Evolutionary conservation across 2,329 filamentous ascomycete genomes (phyloP).

Genomic region (Fusarium sp.): DNA sequence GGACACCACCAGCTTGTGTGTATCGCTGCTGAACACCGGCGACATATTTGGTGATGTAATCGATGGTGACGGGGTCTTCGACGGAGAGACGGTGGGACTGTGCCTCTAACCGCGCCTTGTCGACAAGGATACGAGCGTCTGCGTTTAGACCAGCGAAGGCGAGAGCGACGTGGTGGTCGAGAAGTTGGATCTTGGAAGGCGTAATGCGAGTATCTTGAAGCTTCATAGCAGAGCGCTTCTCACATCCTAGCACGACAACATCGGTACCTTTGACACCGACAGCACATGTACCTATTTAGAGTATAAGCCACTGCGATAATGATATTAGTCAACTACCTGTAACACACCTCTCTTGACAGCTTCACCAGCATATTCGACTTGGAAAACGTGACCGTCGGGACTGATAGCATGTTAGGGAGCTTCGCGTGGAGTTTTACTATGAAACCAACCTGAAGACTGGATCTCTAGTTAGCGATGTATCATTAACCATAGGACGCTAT

Average conservation of each 20-base stretch:
- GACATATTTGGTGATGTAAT: conserved; percentile 99
- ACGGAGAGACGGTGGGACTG: conserved; percentile 97
- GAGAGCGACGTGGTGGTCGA: conserved; percentile 96
- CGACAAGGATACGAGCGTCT: conserved; percentile 96
- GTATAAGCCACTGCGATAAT: conserved; percentile 31
- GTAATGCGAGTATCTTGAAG: conserved; percentile 99
- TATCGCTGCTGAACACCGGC: conserved; percentile 98
- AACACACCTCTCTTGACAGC: conserved; percentile 93
- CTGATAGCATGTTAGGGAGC: conserved; percentile 67
- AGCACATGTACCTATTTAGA: conserved; percentile 84
- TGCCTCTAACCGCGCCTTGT: conserved; percentile 97
- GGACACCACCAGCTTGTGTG: conserved; percentile 97
- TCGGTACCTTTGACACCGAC: conserved; percentile 96
- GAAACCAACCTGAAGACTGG: conserved; percentile 82
- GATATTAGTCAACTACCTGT: conserved; percentile 13
- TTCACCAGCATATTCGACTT: conserved; percentile 99
- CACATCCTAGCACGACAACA: conserved; percentile 95
- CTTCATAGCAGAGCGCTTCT: conserved; percentile 99
- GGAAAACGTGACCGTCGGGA: conserved; percentile 99
- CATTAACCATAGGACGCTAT: conserved; percentile 41
- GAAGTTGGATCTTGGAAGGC: conserved; percentile 95
- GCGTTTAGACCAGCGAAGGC: conserved; percentile 98
- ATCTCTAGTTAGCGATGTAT: conserved; percentile 60
- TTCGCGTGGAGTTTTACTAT: neutral
- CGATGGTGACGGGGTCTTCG: conserved; percentile 96